phyloP scores from a whole-genome alignment of 148 eudicot genomes.

The Rhododendron vialii region DNA sequence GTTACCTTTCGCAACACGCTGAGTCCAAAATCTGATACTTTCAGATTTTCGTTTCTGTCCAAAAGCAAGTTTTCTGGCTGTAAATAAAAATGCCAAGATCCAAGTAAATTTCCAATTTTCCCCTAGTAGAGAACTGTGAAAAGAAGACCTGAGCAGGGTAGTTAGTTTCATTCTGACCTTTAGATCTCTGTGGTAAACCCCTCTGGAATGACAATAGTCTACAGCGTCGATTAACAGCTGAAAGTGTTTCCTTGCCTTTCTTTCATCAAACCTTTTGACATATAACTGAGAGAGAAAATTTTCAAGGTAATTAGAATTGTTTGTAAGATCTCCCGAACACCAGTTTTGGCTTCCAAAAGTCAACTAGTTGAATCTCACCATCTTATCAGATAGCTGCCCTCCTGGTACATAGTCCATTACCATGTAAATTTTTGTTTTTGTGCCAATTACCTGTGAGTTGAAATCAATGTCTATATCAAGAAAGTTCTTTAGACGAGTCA shows the following conservation, averaged over 20 bases:
- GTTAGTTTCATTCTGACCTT: conserved; percentile 9
- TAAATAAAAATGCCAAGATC: background rate
- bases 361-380: conserved; percentile 24
- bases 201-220: conserved; percentile 22
- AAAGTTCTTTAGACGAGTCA: background rate
- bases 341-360: background rate
- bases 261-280: conserved; percentile 25
- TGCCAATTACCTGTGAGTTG: conserved; percentile 44
- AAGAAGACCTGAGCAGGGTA: background rate
- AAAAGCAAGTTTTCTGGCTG: conserved; percentile 62
- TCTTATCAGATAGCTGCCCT: conserved; percentile 50
- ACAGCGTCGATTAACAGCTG: conserved; percentile 55
- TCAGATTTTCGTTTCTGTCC: conserved; percentile 52
- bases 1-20: conserved; percentile 45
- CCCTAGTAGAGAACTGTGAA: background rate
- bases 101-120: background rate
- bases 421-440: conserved; percentile 56
- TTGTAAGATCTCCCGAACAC: background rate
- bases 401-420: conserved; percentile 54
- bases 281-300: conserved; percentile 26
- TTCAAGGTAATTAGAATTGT: background rate
- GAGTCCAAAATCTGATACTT: conserved; percentile 66
- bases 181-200: conserved; percentile 28
- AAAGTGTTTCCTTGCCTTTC: conserved; percentile 39
- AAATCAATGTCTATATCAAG: background rate